Conservation (phyloP, 306 rosid genomes). For the Cyclanthera cordifolia region DNA sequence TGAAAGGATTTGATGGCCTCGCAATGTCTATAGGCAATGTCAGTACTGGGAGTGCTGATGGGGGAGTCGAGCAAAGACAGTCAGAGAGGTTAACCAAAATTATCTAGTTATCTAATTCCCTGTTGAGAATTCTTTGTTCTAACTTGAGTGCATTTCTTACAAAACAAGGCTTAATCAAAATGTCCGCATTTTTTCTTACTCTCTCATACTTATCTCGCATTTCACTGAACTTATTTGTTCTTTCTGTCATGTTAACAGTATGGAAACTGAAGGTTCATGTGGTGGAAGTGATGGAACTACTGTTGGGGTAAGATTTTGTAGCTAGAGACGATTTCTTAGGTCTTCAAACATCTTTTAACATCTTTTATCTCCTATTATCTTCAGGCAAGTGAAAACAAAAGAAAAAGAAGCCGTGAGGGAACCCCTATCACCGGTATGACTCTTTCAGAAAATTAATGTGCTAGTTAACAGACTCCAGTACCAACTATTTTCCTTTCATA, state of each 20-base stretch:
- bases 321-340: conserved; percentile 1
- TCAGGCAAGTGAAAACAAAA: conserved; percentile 58
- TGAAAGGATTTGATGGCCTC: conserved; percentile 81
- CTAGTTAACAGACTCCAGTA: background rate
- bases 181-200: background rate
- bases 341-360: conserved; percentile 7
- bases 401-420: conserved; percentile 72
- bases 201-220: too few relatives aligned
- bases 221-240: too few relatives aligned
- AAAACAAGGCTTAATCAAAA: background rate
- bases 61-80: conserved; percentile 40
- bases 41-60: conserved; percentile 46
- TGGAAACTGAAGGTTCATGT: conserved; percentile 61
- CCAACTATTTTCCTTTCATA: background rate
- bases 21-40: conserved; percentile 83
- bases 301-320: conserved; percentile 40
- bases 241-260: conserved; percentile 37
- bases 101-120: background rate
- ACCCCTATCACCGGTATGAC: conserved; percentile 64
- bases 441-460: too few relatives aligned
- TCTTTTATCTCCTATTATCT: conserved; percentile 18
- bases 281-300: conserved; percentile 82
- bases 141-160: too few relatives aligned
- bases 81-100: conserved; percentile 62
- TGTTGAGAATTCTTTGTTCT: background rate